These are phyloP conservation scores for Linanthus parryae DNA, from an alignment of 148 eudicot species.

Conservation along the genomic window DNA sequence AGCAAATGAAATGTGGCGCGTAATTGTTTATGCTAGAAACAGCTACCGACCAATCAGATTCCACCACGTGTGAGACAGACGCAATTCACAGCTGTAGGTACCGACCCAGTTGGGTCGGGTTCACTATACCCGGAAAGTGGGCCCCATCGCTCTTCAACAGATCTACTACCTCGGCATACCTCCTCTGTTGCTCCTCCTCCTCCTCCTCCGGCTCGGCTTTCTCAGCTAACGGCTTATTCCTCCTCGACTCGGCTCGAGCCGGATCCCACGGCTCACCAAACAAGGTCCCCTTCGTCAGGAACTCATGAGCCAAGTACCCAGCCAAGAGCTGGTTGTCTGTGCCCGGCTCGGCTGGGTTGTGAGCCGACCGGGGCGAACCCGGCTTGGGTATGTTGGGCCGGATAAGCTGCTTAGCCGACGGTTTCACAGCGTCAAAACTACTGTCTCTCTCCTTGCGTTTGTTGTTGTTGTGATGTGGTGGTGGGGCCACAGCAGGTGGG, in stretches of 20 bases:
- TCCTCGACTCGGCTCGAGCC: slow-evolving; percentile 23
- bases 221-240: background rate
- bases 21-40: too few species aligned
- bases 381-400: slow-evolving; percentile 4
- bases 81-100: slow-evolving; percentile 27
- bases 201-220: slow-evolving; percentile 9
- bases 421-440: slow-evolving; percentile 1
- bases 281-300: slow-evolving; percentile 28
- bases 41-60: too few species aligned
- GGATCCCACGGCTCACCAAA: slow-evolving; percentile 47
- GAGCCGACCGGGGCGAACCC: background rate
- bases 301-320: slow-evolving; percentile 36
- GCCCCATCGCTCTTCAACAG: slow-evolving; percentile 36
- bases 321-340: slow-evolving; percentile 24
- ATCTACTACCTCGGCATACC: slow-evolving; percentile 33
- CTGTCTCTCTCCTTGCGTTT: slow-evolving; percentile 19
- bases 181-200: slow-evolving; percentile 19
- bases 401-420: background rate
- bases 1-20: too few species aligned
- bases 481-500: slow-evolving; percentile 10
- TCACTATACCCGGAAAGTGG: slow-evolving; percentile 40
- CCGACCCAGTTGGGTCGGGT: slow-evolving; percentile 42
- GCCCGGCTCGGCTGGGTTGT: slow-evolving; percentile 4
- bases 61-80: too few species aligned
- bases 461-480: background rate